A percentile compares a stretch with the other conserved stretches of the same genome.
Evolutionary conservation across 148 eudicot species (phyloP).

Genomic region (Camellia sinensis): DNA sequence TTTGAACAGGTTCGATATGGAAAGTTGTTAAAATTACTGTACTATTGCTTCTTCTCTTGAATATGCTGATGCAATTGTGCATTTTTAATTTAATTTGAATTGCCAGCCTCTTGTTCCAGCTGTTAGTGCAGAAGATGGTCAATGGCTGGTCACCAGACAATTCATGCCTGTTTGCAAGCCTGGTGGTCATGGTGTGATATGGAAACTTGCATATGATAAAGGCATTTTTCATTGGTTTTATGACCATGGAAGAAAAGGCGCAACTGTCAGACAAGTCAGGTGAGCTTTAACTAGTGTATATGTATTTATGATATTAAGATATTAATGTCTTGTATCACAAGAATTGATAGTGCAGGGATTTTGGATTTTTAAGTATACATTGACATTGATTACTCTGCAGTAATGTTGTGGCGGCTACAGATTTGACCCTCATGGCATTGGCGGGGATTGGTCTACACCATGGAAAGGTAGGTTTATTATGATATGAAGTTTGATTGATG

Average conservation of each 20-base stretch:
- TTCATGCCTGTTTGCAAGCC: constrained; percentile 89
- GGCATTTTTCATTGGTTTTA: constrained; percentile 92
- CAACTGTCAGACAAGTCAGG: constrained; percentile 98
- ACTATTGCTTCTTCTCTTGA: not conserved
- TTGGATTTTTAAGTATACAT: constrained; percentile 21
- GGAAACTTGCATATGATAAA: constrained; percentile 91
- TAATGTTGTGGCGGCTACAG: constrained; percentile 98
- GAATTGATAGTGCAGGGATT: not conserved
- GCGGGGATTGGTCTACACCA: constrained; percentile 93
- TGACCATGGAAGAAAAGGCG: constrained; percentile 79
- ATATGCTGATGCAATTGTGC: constrained; percentile 6
- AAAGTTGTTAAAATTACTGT: constrained; percentile 1
- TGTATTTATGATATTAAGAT: constrained; percentile 15
- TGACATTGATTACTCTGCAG: constrained; percentile 55
- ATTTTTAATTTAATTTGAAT: constrained; percentile 29
- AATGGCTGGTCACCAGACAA: constrained; percentile 76
- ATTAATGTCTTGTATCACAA: not conserved
- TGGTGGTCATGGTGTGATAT: constrained; percentile 98
- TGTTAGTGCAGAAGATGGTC: constrained; percentile 82
- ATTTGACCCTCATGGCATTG: constrained; percentile 82
- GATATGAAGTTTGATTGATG: not conserved
- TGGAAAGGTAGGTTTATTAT: constrained; percentile 48
- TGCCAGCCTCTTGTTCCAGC: constrained; percentile 99
- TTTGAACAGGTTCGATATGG: constrained; percentile 79
- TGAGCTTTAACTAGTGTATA: constrained; percentile 22